These are phyloP conservation scores for Collybia sp. DNA, from an alignment of 768 basidiomycete genomes.

Conservation along the genomic window DNA sequence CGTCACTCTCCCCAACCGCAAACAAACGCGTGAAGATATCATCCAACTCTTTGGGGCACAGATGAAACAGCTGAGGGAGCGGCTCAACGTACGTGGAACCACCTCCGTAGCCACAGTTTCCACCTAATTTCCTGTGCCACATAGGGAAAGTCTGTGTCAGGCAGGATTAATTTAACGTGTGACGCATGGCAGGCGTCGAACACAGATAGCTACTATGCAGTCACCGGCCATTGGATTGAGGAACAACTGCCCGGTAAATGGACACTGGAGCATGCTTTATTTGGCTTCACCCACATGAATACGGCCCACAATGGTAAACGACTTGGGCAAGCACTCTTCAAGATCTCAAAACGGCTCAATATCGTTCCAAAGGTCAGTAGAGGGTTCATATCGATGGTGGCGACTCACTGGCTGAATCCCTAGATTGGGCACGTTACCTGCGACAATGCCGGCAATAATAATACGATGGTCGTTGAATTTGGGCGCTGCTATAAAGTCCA, in stretches of 20 bases:
- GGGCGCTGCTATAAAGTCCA: not conserved
- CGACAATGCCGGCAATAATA: conserved; percentile 33
- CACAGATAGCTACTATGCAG: conserved; percentile 27
- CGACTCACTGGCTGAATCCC: too few relatives aligned
- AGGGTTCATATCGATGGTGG: not conserved
- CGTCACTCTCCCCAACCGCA: conserved; percentile 18
- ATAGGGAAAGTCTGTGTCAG: too few relatives aligned
- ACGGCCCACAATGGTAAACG: conserved; percentile 27
- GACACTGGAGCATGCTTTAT: conserved; percentile 22
- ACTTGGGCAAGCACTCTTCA: conserved; percentile 32
- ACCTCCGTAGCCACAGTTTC: too few relatives aligned
- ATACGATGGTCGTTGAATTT: conserved; percentile 26
- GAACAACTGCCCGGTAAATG: conserved; percentile 10
- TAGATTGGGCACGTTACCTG: conserved; percentile 30
- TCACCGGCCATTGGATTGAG: conserved; percentile 22
- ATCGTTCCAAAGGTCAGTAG: conserved; percentile 24
- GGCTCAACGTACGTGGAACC: too few relatives aligned
- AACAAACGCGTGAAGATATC: conserved; percentile 12
- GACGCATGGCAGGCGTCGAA: conserved; percentile 36
- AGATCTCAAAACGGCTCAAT: conserved; percentile 18
- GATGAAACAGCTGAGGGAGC: too few relatives aligned
- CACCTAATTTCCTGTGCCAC: too few relatives aligned
- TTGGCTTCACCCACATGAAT: conserved; percentile 32
- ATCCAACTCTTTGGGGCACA: conserved; percentile 12
- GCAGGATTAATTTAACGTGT: conserved; percentile 24